phyloP scores from a whole-genome alignment of 2,329 filamentous ascomycete genomes.

The Mollisia scopiformis region DNA sequence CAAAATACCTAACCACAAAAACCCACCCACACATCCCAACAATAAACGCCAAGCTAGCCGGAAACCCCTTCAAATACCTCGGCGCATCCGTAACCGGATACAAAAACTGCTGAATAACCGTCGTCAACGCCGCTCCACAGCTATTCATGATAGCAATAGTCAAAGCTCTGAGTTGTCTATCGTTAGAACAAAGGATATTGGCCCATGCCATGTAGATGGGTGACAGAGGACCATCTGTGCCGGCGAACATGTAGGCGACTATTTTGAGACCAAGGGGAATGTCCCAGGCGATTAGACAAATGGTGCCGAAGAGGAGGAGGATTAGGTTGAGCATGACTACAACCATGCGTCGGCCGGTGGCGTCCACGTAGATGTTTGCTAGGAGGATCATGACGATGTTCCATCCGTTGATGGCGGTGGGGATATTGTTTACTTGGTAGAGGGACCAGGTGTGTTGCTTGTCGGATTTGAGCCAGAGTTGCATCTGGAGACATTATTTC shows the following conservation, averaged over 20 bases:
- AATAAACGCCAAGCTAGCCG: conserved; percentile 13
- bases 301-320: conserved; percentile 37
- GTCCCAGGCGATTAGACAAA: conserved; percentile 38
- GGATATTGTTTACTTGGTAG: conserved; percentile 52
- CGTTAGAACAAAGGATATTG: conserved; percentile 39
- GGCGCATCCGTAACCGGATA: conserved; percentile 40
- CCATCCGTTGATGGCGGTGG: conserved; percentile 42
- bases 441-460: conserved; percentile 44
- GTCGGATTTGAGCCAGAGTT: conserved; percentile 57
- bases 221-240: conserved; percentile 36
- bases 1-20: conserved; percentile 11
- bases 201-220: conserved; percentile 41
- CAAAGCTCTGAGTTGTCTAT: conserved; percentile 40
- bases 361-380: conserved; percentile 13
- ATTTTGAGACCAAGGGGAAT: conserved; percentile 38
- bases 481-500: conserved; percentile 31
- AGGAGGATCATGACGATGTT: conserved; percentile 31
- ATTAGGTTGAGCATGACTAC: conserved; percentile 9
- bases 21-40: conserved; percentile 15
- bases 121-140: conserved; percentile 33
- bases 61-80: conserved; percentile 22
- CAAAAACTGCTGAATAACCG: conserved; percentile 39
- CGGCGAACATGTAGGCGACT: conserved; percentile 40
- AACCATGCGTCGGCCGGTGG: conserved; percentile 12
- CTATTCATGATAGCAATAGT: conserved; percentile 42